phyloP scores from a whole-genome alignment of 768 basidiomycete genomes.

The Dictyophora rubrovolvata region DNA sequence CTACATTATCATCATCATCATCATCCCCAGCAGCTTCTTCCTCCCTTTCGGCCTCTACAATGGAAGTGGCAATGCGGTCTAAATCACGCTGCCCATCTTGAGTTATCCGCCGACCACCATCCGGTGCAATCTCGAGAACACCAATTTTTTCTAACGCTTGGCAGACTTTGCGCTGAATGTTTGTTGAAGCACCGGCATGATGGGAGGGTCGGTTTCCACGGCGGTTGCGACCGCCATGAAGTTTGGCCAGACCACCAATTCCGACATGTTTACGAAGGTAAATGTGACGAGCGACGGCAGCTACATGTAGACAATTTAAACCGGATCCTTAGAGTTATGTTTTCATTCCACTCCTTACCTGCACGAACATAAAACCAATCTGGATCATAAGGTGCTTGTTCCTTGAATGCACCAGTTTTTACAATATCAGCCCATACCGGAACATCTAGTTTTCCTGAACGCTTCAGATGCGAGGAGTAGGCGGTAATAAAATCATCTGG shows the following conservation, averaged over 20 bases:
- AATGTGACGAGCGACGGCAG: slow-evolving; percentile 96
- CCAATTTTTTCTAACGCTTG: slow-evolving; percentile 98
- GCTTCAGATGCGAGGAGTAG: slow-evolving; percentile 93
- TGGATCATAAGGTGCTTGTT: slow-evolving; percentile 96
- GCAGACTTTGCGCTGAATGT: slow-evolving; percentile 90
- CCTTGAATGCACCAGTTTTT: slow-evolving; percentile 96
- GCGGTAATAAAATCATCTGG: slow-evolving; percentile 90
- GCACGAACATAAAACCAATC: slow-evolving; percentile 99
- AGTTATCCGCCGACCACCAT: slow-evolving; percentile 91
- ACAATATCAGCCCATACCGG: slow-evolving; percentile 98
- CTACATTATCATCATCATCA: slow-evolving; percentile 53
- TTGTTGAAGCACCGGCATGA: slow-evolving; percentile 77
- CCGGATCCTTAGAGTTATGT: not conserved
- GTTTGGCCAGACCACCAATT: slow-evolving; percentile 86
- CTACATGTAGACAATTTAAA: slow-evolving; percentile 28
- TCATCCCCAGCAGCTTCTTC: slow-evolving; percentile 70
- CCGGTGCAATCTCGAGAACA: slow-evolving; percentile 86
- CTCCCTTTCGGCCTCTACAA: slow-evolving; percentile 68
- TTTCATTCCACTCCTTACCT: slow-evolving; percentile 47
- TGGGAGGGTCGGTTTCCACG: slow-evolving; percentile 96
- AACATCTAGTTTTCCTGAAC: slow-evolving; percentile 98
- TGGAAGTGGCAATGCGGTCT: slow-evolving; percentile 87
- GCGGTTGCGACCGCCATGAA: slow-evolving; percentile 92
- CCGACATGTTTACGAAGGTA: slow-evolving; percentile 98
- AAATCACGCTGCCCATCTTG: slow-evolving; percentile 96